Conservation (phyloP, 306 rosid species). For the Corylus heterophylla region DNA sequence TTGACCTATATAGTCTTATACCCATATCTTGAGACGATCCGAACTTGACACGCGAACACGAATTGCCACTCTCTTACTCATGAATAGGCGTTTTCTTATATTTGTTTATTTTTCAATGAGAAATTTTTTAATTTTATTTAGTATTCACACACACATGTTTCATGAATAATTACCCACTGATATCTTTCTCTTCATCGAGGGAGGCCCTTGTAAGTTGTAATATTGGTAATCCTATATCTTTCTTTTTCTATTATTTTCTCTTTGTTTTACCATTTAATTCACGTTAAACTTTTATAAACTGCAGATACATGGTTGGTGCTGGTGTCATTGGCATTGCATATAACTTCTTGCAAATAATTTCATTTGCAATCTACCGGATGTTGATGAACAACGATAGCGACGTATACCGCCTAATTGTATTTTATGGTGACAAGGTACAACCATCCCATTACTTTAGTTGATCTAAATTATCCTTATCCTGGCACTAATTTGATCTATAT, state of each 20-base stretch:
- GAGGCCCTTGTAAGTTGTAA: too few relatives aligned
- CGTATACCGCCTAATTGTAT: neutral
- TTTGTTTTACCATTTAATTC: neutral
- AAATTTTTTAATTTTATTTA: too few relatives aligned
- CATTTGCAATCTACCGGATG: neutral
- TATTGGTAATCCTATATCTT: too few relatives aligned
- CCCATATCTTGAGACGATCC: too few relatives aligned
- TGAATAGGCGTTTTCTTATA: too few relatives aligned
- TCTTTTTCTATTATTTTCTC: neutral
- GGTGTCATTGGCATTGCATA: neutral
- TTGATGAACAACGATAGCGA: neutral
- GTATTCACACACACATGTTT: too few relatives aligned
- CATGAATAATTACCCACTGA: too few relatives aligned
- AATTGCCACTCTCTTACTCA: too few relatives aligned
- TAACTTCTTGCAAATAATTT: neutral
- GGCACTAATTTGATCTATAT: neutral
- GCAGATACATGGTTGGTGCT: neutral
- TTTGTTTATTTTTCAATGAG: too few relatives aligned
- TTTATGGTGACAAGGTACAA: slow-evolving; percentile 1
- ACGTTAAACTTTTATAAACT: neutral
- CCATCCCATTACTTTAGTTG: neutral
- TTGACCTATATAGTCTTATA: too few relatives aligned
- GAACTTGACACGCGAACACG: too few relatives aligned
- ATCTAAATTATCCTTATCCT: neutral
- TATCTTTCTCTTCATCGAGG: too few relatives aligned